A percentile compares a stretch with the other conserved stretches of the same genome.
Evolutionary conservation across 2,329 filamentous ascomycete genomes (phyloP).

Genomic region (Colletotrichum sp.): DNA sequence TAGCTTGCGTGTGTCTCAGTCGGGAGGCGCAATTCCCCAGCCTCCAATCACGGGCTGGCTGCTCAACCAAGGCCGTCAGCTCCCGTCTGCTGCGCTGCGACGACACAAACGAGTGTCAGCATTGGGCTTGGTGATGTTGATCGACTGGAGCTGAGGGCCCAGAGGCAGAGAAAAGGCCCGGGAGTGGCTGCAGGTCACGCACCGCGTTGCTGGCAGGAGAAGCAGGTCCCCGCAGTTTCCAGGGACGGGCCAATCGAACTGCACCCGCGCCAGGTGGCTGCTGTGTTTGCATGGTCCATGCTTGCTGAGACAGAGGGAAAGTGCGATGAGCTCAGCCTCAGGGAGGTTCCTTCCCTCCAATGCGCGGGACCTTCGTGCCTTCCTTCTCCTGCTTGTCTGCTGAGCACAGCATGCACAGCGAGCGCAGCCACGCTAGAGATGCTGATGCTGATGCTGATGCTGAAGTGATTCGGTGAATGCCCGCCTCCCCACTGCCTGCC

Average conservation of each 20-base stretch:
- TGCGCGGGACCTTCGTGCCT: background rate
- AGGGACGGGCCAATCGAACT: background rate
- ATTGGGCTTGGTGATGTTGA: background rate
- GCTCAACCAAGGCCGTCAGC: background rate
- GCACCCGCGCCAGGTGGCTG: background rate
- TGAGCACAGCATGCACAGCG: background rate
- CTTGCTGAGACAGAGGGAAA: background rate
- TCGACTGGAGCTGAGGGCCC: background rate
- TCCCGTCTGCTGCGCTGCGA: background rate
- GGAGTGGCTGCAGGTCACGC: background rate
- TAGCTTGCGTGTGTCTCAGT: background rate
- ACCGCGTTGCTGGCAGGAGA: background rate
- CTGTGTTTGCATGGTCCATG: background rate
- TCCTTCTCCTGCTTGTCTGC: background rate
- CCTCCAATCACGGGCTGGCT: background rate
- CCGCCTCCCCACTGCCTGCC: background rate
- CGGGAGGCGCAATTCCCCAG: background rate
- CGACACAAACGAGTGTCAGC: background rate
- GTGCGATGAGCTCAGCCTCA: background rate
- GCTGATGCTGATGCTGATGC: background rate
- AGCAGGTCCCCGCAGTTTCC: background rate
- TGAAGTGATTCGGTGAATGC: background rate
- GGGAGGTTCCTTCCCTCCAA: background rate
- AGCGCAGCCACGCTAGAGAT: background rate
- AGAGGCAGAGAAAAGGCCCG: background rate